Conservation (phyloP, 768 basidiomycete genomes). For the Phanerochaete carnosa region DNA sequence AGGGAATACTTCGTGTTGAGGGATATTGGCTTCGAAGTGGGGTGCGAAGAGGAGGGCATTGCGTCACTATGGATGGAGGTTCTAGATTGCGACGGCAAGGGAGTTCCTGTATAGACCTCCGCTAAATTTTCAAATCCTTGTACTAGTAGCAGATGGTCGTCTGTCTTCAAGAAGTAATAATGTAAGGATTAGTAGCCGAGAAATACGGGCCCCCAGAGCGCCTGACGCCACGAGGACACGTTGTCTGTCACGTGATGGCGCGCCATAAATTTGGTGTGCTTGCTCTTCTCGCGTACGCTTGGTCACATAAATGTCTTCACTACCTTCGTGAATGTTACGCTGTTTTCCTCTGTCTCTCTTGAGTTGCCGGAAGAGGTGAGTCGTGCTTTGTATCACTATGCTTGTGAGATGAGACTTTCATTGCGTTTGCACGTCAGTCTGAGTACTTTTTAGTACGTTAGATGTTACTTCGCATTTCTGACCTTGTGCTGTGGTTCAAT, state of each 20-base stretch:
- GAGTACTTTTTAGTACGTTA: conserved; percentile 13
- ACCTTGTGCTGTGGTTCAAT: background rate
- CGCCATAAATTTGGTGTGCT: conserved; percentile 1
- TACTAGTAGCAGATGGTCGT: too few relatives aligned
- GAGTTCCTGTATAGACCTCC: background rate
- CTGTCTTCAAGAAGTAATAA: too few relatives aligned
- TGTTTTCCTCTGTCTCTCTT: background rate
- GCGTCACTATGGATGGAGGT: conserved; percentile 58
- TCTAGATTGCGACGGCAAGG: conserved; percentile 41
- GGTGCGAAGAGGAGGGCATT: conserved; percentile 73
- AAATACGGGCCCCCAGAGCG: background rate
- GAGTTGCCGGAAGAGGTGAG: background rate
- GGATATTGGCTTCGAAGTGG: conserved; percentile 77
- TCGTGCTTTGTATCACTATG: too few relatives aligned
- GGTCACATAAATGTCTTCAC: background rate
- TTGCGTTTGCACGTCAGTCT: conserved; percentile 18
- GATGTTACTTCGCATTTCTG: conserved; percentile 17
- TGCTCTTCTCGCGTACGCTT: background rate
- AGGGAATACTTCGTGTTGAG: conserved; percentile 68
- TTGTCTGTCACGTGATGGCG: background rate
- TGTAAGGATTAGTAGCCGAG: too few relatives aligned
- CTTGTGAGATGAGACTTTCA: conserved; percentile 6
- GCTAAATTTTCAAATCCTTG: too few relatives aligned
- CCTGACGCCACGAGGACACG: background rate
- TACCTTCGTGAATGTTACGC: background rate